A percentile compares a stretch with the other conserved stretches of the same genome.
These are phyloP conservation scores for Teratosphaeria gauchensis DNA, from an alignment of 2,329 filamentous ascomycete genomes.

Conservation along the genomic window DNA sequence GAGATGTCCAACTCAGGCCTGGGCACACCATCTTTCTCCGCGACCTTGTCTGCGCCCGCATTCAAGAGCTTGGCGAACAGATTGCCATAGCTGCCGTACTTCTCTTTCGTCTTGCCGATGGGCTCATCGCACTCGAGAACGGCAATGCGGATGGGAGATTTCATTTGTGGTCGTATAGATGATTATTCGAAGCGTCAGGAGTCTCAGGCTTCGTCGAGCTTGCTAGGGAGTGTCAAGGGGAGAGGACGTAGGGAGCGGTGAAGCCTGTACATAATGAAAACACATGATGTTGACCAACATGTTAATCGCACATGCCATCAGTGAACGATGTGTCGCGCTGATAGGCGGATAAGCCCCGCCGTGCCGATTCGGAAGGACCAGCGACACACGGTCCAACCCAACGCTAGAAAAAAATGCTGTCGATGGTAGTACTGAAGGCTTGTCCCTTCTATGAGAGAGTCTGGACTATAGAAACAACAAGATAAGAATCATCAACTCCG, in stretches of 20 bases:
- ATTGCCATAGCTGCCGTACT: conserved; percentile 63
- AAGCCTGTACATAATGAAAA: background rate
- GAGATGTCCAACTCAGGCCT: conserved; percentile 46
- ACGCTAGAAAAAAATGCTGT: background rate
- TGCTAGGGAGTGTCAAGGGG: background rate
- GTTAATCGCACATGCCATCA: background rate
- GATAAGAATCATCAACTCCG: background rate
- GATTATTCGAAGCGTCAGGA: background rate
- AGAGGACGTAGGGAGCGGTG: background rate
- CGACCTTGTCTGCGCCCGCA: conserved; percentile 37
- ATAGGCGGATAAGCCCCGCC: background rate
- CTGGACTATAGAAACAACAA: background rate
- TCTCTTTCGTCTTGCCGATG: conserved; percentile 50
- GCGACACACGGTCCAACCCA: background rate
- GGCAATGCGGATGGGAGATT: conserved; percentile 56
- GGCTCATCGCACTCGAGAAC: conserved; percentile 83
- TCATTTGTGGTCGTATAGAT: background rate
- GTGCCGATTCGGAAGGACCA: background rate
- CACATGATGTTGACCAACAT: background rate
- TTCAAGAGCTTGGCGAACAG: conserved; percentile 45
- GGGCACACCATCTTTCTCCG: conserved; percentile 36
- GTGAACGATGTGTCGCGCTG: background rate
- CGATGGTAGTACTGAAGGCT: background rate
- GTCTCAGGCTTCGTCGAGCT: background rate
- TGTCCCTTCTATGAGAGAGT: background rate